Conservation (phyloP, 805 yeast species). For the Spathaspora hagerdaliae region DNA sequence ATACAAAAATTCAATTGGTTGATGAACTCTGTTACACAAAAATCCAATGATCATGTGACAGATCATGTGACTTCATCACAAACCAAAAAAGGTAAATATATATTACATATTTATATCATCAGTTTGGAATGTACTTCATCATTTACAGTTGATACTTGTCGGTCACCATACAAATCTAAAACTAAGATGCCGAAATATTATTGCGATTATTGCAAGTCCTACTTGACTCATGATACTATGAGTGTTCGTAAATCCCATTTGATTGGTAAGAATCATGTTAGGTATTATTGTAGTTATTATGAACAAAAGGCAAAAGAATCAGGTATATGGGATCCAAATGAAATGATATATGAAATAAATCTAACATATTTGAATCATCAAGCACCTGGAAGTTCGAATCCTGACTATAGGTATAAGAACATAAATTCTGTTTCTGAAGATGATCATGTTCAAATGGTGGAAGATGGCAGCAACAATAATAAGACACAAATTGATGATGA, state of each 20-base stretch:
- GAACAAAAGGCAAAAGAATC: constrained; percentile 42
- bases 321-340: constrained; percentile 32
- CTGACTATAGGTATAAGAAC: background rate
- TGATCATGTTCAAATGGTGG: background rate
- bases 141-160: too few relatives aligned
- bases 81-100: too few relatives aligned
- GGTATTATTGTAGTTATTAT: constrained; percentile 70
- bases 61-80: too few relatives aligned
- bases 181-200: constrained; percentile 61
- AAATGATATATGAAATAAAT: constrained; percentile 33
- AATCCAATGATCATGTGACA: background rate
- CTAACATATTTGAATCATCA: constrained; percentile 28
- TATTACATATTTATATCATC: too few relatives aligned
- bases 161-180: too few relatives aligned
- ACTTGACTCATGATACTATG: constrained; percentile 82
- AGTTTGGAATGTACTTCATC: too few relatives aligned
- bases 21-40: background rate
- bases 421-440: background rate
- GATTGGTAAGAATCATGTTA: constrained; percentile 71
- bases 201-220: constrained; percentile 82
- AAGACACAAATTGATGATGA: constrained; percentile 6
- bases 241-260: constrained; percentile 81
- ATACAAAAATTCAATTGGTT: background rate
- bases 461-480: background rate
- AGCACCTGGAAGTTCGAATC: constrained; percentile 23